Evolutionary conservation across 176 grass and related monocot genomes (phyloP).

Genomic region (Oryza meyeriana): DNA sequence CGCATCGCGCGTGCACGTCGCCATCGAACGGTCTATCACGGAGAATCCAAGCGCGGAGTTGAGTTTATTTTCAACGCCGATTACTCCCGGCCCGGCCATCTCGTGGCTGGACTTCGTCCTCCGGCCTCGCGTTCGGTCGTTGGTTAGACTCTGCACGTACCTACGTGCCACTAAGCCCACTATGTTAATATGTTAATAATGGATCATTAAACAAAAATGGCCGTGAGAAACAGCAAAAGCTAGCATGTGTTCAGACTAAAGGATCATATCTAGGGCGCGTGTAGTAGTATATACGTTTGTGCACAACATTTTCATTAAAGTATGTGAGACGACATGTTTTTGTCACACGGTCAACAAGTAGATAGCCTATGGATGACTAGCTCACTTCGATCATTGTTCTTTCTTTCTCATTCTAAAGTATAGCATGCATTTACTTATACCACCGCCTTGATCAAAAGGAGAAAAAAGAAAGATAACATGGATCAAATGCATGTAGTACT

Average conservation of each 20-base stretch:
- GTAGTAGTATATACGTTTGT: too few relatives aligned
- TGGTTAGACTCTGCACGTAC: neutral
- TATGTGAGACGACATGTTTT: too few relatives aligned
- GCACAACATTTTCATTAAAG: neutral
- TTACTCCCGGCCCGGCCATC: neutral
- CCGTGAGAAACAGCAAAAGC: neutral
- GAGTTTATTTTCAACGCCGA: neutral
- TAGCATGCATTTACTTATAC: too few relatives aligned
- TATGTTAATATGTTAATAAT: neutral
- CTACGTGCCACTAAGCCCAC: neutral
- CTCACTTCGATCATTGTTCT: too few relatives aligned
- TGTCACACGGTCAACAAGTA: too few relatives aligned
- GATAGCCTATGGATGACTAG: too few relatives aligned
- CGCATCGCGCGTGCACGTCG: neutral
- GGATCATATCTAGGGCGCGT: neutral
- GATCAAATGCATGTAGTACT: too few relatives aligned
- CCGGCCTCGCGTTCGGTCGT: neutral
- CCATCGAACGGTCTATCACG: neutral
- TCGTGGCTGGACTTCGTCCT: neutral
- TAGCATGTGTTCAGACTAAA: neutral
- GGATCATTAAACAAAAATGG: neutral
- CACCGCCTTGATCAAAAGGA: too few relatives aligned
- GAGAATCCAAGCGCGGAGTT: neutral
- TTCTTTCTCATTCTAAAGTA: too few relatives aligned
- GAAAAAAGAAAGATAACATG: too few relatives aligned